phyloP scores from a whole-genome alignment of 1,284 basidiomycete genomes.

The Macrocystidia cucumis region DNA sequence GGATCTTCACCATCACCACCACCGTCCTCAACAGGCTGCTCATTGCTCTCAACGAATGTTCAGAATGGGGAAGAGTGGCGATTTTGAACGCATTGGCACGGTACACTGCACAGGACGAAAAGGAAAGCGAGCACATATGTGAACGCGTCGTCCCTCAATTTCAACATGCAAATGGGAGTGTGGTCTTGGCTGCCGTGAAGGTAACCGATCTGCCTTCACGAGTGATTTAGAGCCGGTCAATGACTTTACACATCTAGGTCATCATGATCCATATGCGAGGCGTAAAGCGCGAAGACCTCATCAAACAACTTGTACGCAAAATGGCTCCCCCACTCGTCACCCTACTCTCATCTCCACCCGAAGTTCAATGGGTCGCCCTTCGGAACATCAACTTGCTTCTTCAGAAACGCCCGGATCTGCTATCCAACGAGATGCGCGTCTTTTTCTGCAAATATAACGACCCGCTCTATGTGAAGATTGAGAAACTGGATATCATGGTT shows the following conservation, averaged over 20 bases:
- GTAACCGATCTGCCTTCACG: conserved; percentile 26
- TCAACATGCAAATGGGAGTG: conserved; percentile 93
- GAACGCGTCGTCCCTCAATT: conserved; percentile 98
- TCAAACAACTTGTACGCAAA: conserved; percentile 85
- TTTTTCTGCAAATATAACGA: conserved; percentile 99
- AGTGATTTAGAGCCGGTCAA: not conserved
- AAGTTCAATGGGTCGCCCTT: conserved; percentile 95
- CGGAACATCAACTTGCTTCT: conserved; percentile 95
- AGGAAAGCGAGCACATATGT: conserved; percentile 97
- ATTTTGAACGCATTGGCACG: conserved; percentile 83
- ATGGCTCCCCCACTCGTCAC: conserved; percentile 96
- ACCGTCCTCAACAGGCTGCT: conserved; percentile 84
- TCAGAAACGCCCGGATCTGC: conserved; percentile 85
- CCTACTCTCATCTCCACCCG: conserved; percentile 68
- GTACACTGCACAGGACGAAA: conserved; percentile 79
- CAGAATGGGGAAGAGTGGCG: conserved; percentile 97
- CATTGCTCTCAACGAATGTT: conserved; percentile 96
- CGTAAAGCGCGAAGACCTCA: conserved; percentile 80
- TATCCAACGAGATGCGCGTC: conserved; percentile 94
- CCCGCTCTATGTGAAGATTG: conserved; percentile 95
- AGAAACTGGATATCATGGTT: conserved; percentile 99
- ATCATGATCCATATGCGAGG: conserved; percentile 95
- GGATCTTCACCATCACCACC: conserved; percentile 78
- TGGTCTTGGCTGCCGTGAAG: conserved; percentile 93
- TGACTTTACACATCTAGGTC: conserved; percentile 48